Conservation (phyloP, 2,329 filamentous ascomycete species). For the Sclerotinia spermophila region DNA sequence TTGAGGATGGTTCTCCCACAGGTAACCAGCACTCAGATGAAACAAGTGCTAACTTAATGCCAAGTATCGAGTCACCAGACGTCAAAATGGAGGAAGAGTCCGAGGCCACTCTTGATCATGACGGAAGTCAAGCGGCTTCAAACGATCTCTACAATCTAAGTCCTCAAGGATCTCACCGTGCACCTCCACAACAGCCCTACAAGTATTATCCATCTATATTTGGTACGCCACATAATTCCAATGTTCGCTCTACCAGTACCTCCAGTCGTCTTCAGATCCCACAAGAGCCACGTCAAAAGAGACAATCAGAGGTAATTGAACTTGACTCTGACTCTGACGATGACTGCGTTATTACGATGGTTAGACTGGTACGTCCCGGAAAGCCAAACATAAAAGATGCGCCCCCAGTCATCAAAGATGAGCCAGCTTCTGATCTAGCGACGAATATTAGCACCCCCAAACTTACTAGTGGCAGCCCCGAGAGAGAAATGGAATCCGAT, state of each 20-base stretch:
- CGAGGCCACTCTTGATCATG: neutral
- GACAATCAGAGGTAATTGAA: neutral
- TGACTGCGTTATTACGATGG: slow-evolving; percentile 1
- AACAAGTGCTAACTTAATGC: neutral
- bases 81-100: neutral
- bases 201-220: neutral
- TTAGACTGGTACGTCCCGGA: neutral
- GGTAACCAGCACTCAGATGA: neutral
- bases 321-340: neutral
- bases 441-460: neutral
- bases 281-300: neutral
- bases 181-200: neutral
- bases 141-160: neutral
- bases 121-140: neutral
- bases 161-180: neutral
- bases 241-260: neutral
- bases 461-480: neutral
- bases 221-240: neutral
- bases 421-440: neutral
- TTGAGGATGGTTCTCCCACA: neutral
- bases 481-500: neutral
- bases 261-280: neutral
- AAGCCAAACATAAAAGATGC: neutral
- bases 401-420: neutral
- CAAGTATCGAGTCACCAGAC: slow-evolving; percentile 1